A percentile compares a stretch with the other conserved stretches of the same genome.
These are phyloP conservation scores for Microstegium vimineum DNA, from an alignment of 176 grass and related monocot genomes.

Conservation along the genomic window DNA sequence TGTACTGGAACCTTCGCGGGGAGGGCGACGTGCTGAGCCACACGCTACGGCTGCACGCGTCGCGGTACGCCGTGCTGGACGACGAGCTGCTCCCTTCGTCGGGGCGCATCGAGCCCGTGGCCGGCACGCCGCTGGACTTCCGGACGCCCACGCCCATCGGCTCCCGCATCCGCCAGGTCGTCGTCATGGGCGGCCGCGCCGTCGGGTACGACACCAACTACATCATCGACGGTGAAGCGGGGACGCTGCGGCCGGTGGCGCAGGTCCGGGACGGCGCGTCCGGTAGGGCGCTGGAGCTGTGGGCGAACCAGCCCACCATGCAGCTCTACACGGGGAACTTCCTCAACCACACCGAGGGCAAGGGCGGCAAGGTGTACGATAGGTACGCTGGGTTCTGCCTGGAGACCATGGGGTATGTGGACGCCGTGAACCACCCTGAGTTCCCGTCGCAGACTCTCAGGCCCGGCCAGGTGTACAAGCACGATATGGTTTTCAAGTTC, in stretches of 20 bases:
- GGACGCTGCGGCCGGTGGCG: constrained; percentile 48
- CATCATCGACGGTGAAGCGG: constrained; percentile 17
- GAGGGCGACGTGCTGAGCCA: constrained; percentile 52
- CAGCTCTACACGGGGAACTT: constrained; percentile 74
- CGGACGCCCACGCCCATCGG: constrained; percentile 35
- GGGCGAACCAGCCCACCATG: constrained; percentile 69
- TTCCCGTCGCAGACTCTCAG: constrained; percentile 66
- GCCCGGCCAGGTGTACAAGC: constrained; percentile 57
- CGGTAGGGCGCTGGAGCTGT: constrained; percentile 48
- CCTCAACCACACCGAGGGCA: constrained; percentile 46
- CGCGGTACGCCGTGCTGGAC: constrained; percentile 43
- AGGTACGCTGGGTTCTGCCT: constrained; percentile 43
- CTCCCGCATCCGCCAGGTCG: constrained; percentile 42
- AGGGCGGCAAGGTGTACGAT: constrained; percentile 49
- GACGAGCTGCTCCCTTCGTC: constrained; percentile 55
- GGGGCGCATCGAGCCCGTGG: constrained; percentile 38
- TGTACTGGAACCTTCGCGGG: constrained; percentile 71
- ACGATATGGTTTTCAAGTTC: constrained; percentile 73
- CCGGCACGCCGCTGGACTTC: constrained; percentile 76
- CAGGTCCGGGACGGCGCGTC: constrained; percentile 37
- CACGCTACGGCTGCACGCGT: constrained; percentile 55
- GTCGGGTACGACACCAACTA: constrained; percentile 74
- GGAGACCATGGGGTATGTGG: constrained; percentile 74
- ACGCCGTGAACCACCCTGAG: constrained; percentile 82
- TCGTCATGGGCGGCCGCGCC: constrained; percentile 15